These are phyloP conservation scores for Paramyrothecium sp. DNA, from an alignment of 2,329 filamentous ascomycete genomes.

Conservation along the genomic window DNA sequence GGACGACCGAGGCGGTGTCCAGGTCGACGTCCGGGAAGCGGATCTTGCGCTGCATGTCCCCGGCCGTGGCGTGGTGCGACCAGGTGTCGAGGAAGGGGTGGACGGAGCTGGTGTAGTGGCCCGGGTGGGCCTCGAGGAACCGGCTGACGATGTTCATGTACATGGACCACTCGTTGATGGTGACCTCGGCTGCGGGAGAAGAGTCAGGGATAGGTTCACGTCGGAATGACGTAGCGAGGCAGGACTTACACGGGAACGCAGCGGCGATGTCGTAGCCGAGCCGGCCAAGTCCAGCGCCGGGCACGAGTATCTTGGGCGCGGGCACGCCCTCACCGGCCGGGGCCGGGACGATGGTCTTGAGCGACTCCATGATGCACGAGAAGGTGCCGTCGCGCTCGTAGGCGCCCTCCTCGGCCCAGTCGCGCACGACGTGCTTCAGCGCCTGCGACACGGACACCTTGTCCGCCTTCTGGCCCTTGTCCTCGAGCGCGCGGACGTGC, in stretches of 20 bases:
- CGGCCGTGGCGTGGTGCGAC: constrained; percentile 51
- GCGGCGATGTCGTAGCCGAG: constrained; percentile 49
- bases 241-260: neutral
- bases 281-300: constrained; percentile 51
- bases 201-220: neutral
- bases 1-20: constrained; percentile 35
- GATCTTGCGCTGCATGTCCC: constrained; percentile 44
- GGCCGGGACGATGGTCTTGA: constrained; percentile 28
- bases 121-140: constrained; percentile 37
- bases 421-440: constrained; percentile 56
- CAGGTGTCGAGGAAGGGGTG: constrained; percentile 56
- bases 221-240: neutral
- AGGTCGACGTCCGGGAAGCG: constrained; percentile 40
- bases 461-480: constrained; percentile 38
- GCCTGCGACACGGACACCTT: constrained; percentile 49
- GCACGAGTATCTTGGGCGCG: constrained; percentile 42
- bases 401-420: constrained; percentile 50
- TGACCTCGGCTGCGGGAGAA: constrained; percentile 44
- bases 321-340: constrained; percentile 6
- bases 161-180: constrained; percentile 56
- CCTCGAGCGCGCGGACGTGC: constrained; percentile 36
- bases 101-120: constrained; percentile 24
- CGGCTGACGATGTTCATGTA: constrained; percentile 56
- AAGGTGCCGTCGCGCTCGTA: constrained; percentile 44
- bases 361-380: constrained; percentile 30